phyloP scores from a whole-genome alignment of 1,284 basidiomycete species.

The Pholiota adiposa region DNA sequence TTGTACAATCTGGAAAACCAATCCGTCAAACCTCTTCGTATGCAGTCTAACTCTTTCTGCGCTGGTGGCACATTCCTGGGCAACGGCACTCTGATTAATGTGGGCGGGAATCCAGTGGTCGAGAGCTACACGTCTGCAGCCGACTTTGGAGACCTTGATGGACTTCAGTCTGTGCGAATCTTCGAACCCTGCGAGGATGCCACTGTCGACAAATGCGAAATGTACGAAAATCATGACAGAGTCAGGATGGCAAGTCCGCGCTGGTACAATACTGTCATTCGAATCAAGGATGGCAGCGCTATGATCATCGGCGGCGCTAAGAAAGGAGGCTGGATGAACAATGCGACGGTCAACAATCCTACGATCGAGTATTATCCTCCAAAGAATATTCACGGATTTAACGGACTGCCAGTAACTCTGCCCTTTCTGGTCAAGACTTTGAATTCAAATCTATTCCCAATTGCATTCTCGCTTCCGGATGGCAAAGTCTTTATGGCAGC shows the following conservation, averaged over 20 bases:
- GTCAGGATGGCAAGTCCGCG: slow-evolving; percentile 74
- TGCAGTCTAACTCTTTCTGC: slow-evolving; percentile 87
- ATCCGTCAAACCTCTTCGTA: slow-evolving; percentile 61
- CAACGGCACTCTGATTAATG: slow-evolving; percentile 77
- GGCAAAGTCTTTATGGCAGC: slow-evolving; percentile 79
- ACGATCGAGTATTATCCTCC: slow-evolving; percentile 83
- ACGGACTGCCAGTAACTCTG: slow-evolving; percentile 65
- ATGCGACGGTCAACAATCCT: slow-evolving; percentile 78
- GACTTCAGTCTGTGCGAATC: slow-evolving; percentile 74
- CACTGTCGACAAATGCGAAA: slow-evolving; percentile 51
- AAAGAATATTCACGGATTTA: slow-evolving; percentile 66
- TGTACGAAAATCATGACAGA: slow-evolving; percentile 68
- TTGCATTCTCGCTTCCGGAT: slow-evolving; percentile 75
- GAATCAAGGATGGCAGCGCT: slow-evolving; percentile 76
- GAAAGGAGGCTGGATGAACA: slow-evolving; percentile 84
- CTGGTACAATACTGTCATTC: slow-evolving; percentile 77
- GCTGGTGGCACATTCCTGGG: slow-evolving; percentile 79
- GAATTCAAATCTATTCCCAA: slow-evolving; percentile 82
- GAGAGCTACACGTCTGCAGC: slow-evolving; percentile 62
- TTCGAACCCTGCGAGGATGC: slow-evolving; percentile 69
- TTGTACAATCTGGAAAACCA: slow-evolving; percentile 72
- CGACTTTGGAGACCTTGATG: slow-evolving; percentile 78
- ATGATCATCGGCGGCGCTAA: slow-evolving; percentile 83
- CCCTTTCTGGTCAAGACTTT: slow-evolving; percentile 75
- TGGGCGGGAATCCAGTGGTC: slow-evolving; percentile 80